Evolutionary conservation across 768 basidiomycete genomes (phyloP), one percentile per base, ranked within the genome.

Genomic region (Mycena leptocephala): DNA sequence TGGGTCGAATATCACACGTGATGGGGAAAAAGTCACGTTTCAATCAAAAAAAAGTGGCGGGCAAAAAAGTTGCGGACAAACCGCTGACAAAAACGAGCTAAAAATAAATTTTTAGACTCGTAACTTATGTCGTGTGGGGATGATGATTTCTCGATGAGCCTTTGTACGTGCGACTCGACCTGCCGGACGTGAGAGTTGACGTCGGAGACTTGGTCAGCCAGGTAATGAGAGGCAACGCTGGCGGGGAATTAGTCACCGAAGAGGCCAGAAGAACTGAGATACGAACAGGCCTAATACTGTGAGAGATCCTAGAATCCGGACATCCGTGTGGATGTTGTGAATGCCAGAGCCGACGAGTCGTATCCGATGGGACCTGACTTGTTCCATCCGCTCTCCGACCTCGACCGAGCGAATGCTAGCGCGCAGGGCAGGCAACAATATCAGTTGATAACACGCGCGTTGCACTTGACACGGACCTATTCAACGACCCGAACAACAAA

Each of bases 401-500:
- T 51, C 32, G n/a, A 2, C 10, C 6, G 41, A 14, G 6, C 16
- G 65, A 5, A 32, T 11, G n/a, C 65, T 67, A 26, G n/a, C n/a
- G n/a, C n/a, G n/a, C n/a, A n/a, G n/a, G n/a, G n/a, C n/a, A n/a
- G n/a, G n/a, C n/a, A n/a, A n/a, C n/a, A n/a, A n/a, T n/a, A n/a
- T n/a, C n/a, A n/a, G n/a, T n/a, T n/a, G n/a, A n/a, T n/a, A n/a
- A n/a, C n/a, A n/a, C n/a, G n/a, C n/a, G n/a, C n/a, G n/a, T n/a
- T n/a, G n/a, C n/a, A n/a, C n/a, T n/a, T n/a, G n/a, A n/a, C n/a
- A 35, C 65, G 16, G 22, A 72, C 70, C 62, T 56, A 14, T 63
- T 51, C 16, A 64, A 32, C 43, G 24, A 14, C 2, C 0, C 48
- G 22, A 72, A n/a, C 14, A 72, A 48, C 18, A 33, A 7, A 10